phyloP scores from a whole-genome alignment of 1,139 yeast species.

The Yamadazyma pseudoaaseri region DNA sequence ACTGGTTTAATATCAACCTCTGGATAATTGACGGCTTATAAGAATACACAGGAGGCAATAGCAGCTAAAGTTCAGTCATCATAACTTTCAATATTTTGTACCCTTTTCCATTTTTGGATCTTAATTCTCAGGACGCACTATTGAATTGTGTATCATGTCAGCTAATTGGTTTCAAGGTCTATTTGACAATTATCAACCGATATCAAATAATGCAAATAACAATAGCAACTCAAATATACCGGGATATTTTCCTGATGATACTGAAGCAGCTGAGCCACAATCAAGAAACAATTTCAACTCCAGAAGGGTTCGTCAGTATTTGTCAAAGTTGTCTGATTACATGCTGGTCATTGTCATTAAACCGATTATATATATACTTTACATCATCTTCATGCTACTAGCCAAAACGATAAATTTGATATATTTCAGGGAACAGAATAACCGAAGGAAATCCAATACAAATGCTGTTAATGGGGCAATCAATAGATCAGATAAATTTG shows the following conservation, averaged over 20 bases:
- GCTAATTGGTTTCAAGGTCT: slow-evolving; percentile 6
- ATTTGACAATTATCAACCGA: slow-evolving; percentile 11
- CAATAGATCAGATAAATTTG: slow-evolving; percentile 33
- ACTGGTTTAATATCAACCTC: too few relatives aligned
- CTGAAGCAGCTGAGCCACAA: slow-evolving; percentile 8
- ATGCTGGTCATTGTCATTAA: slow-evolving; percentile 21
- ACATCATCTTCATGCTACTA: slow-evolving; percentile 23
- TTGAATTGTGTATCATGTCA: slow-evolving; percentile 3
- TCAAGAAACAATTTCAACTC: slow-evolving; percentile 15
- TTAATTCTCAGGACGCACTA: too few relatives aligned
- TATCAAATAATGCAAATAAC: slow-evolving; percentile 4
- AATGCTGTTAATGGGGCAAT: slow-evolving; percentile 25
- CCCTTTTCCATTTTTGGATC: too few relatives aligned
- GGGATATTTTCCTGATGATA: slow-evolving; percentile 12
- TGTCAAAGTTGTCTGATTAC: slow-evolving; percentile 26
- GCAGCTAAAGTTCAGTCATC: too few relatives aligned
- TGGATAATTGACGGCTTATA: too few relatives aligned
- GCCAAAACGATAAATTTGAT: slow-evolving; percentile 25
- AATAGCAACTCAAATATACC: slow-evolving; percentile 8
- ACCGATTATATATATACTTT: slow-evolving; percentile 27
- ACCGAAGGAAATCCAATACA: slow-evolving; percentile 4
- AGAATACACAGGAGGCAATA: too few relatives aligned
- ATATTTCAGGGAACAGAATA: slow-evolving; percentile 25
- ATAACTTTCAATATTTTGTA: too few relatives aligned
- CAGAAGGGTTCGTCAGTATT: slow-evolving; percentile 33